phyloP scores from a whole-genome alignment of 176 grass and related monocot species.

The Guadua angustifolia region DNA sequence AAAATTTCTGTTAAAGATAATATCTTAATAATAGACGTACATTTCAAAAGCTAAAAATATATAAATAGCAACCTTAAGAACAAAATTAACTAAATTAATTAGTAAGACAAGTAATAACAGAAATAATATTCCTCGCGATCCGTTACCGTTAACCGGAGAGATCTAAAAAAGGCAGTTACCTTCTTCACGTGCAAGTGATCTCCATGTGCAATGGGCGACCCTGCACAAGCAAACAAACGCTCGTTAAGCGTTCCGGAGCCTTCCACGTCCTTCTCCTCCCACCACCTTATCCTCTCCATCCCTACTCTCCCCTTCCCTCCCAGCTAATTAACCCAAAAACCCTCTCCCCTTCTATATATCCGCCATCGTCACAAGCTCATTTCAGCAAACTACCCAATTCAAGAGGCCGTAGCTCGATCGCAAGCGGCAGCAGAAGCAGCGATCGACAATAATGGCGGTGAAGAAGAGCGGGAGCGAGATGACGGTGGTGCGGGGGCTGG shows the following conservation, averaged over 20 bases:
- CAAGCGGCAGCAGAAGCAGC: background rate
- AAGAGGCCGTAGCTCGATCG: background rate
- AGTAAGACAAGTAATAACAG: too few species aligned
- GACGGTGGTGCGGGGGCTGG: conserved; percentile 68
- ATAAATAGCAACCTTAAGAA: too few species aligned
- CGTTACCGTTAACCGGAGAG: too few species aligned
- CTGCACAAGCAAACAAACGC: conserved; percentile 5
- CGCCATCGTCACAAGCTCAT: background rate
- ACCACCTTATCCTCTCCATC: conserved; percentile 44
- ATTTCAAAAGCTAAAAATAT: too few species aligned
- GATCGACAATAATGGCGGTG: background rate
- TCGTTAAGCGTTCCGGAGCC: conserved; percentile 34
- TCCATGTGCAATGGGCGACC: conserved; percentile 18
- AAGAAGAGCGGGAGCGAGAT: conserved; percentile 59
- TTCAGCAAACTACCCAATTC: background rate
- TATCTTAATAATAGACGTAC: too few species aligned
- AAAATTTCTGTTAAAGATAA: too few species aligned
- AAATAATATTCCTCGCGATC: too few species aligned
- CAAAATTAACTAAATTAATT: too few species aligned
- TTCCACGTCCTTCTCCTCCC: conserved; percentile 50
- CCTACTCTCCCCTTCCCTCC: background rate
- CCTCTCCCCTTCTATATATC: conserved; percentile 36
- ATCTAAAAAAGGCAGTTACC: background rate
- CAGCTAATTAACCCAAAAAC: conserved; percentile 5
- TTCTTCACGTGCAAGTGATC: conserved; percentile 46